Evolutionary conservation across 2,329 filamentous ascomycete genomes (phyloP), one percentile per base, ranked within the genome.

Genomic region (Basipetospora sp.): DNA sequence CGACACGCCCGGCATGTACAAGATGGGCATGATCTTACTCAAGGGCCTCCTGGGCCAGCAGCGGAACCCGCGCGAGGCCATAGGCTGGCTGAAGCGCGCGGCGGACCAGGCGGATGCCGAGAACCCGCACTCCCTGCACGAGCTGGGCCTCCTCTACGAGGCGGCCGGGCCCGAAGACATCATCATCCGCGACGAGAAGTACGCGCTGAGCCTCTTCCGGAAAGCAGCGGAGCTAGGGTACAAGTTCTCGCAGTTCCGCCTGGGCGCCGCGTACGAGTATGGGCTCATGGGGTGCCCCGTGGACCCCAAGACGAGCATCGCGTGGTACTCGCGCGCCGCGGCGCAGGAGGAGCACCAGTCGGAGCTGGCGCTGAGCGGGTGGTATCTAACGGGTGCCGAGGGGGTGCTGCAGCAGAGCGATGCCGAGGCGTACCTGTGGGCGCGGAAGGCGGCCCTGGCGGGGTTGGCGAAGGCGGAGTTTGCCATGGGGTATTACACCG

Each of bases 371-470:
- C 67, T 90, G 15, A 82, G 77, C 48, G 83, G 83, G n/a, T 90
- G 87, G 87, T 98, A 98, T 54, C 63, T 98, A 31, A 98, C 90
- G 0, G 90, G 90, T 2, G 79, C 75, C 26, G 83, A 92, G 39
- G 83, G 83, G 1, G 83, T 96, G 8, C 62, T 98, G 38, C 76
- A 82, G 50, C 88, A 94, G 56, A 93, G 79, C 53, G 90, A 98
- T 49, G 92, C 84, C 0, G 90, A 98, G 56, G 90, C 90, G 1
- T 98, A 94, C 55, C 71, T 98, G 2, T 98, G 90, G 90, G 88
- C 90, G 9, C 70, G 88, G 16, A 96, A 94, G 59, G 88, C 90
- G 2, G 90, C 90, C 1, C 74, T 78, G 45, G 81, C 85, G 3
- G 86, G 88, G 3, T 60, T 94, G 27, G 77, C 85, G 6, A 98